Conservation (phyloP, 768 basidiomycete genomes). For the Mycena vitilis region DNA sequence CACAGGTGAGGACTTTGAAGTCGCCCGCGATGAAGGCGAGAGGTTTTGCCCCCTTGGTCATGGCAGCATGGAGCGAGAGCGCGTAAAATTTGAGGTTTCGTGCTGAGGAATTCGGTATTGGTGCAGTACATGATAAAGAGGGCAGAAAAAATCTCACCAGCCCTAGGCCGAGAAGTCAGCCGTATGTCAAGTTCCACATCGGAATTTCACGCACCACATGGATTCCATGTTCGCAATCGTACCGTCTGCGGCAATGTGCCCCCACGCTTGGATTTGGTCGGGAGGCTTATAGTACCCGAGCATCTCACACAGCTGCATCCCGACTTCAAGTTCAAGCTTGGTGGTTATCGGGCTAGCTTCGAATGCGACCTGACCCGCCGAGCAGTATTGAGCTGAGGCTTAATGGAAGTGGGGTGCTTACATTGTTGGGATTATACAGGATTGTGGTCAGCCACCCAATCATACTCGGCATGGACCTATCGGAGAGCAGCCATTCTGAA, state of each 20-base stretch:
- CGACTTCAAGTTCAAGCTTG: neutral
- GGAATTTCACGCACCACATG: slow-evolving; percentile 48
- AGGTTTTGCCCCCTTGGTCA: slow-evolving; percentile 40
- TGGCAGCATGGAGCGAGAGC: slow-evolving; percentile 49
- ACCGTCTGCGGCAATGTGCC: neutral
- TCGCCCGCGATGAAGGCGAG: slow-evolving; percentile 46
- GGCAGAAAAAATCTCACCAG: neutral
- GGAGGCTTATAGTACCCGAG: neutral
- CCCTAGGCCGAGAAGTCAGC: slow-evolving; percentile 6
- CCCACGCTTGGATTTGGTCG: neutral
- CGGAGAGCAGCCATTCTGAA: neutral
- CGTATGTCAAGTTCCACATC: slow-evolving; percentile 7
- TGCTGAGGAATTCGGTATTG: slow-evolving; percentile 34
- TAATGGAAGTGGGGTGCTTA: neutral
- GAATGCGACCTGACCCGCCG: neutral
- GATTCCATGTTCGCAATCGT: slow-evolving; percentile 55
- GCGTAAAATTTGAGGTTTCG: slow-evolving; percentile 62
- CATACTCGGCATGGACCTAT: neutral
- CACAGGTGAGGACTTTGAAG: slow-evolving; percentile 44
- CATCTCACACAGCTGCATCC: neutral
- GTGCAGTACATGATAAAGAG: neutral
- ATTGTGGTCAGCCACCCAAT: neutral
- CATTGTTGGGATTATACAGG: neutral
- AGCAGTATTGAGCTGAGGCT: neutral
- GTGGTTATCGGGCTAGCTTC: slow-evolving; percentile 2